These are phyloP conservation scores for Neopestalotiopsis clavispora DNA, from an alignment of 2,329 filamentous ascomycete species.

Conservation along the genomic window DNA sequence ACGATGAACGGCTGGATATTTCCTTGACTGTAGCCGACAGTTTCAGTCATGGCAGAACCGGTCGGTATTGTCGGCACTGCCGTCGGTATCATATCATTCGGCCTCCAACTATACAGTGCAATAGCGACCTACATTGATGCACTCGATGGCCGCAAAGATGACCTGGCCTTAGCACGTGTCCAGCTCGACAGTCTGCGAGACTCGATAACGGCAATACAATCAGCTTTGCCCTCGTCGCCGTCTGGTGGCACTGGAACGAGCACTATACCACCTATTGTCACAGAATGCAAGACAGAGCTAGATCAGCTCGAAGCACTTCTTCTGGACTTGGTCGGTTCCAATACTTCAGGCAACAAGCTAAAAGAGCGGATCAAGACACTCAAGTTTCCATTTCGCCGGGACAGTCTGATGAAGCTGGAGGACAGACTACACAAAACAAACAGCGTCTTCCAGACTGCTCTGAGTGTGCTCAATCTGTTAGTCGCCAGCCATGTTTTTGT, in stretches of 20 bases:
- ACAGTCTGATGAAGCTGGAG: not conserved
- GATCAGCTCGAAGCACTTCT: not conserved
- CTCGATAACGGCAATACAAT: not conserved
- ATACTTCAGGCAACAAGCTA: not conserved
- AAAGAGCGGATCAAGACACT: not conserved
- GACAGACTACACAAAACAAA: not conserved
- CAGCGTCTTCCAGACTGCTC: not conserved
- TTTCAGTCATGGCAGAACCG: not conserved
- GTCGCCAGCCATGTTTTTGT: not conserved
- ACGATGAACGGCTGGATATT: too few relatives aligned
- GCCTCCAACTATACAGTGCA: slow-evolving; percentile 4
- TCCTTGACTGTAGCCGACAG: too few relatives aligned
- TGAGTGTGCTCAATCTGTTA: not conserved
- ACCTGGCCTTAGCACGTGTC: not conserved
- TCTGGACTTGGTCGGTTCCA: not conserved
- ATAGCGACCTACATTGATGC: slow-evolving; percentile 9
- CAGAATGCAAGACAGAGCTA: not conserved
- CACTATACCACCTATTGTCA: not conserved
- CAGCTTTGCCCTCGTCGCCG: not conserved
- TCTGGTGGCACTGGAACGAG: not conserved
- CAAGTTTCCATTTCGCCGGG: not conserved
- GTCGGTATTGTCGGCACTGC: not conserved
- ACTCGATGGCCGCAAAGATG: not conserved
- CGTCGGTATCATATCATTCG: slow-evolving; percentile 9
- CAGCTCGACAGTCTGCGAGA: not conserved